Evolutionary conservation across 805 yeast genomes (phyloP), one percentile per base, ranked within the genome.

Genomic region (Wickerhamiella nectarea): DNA sequence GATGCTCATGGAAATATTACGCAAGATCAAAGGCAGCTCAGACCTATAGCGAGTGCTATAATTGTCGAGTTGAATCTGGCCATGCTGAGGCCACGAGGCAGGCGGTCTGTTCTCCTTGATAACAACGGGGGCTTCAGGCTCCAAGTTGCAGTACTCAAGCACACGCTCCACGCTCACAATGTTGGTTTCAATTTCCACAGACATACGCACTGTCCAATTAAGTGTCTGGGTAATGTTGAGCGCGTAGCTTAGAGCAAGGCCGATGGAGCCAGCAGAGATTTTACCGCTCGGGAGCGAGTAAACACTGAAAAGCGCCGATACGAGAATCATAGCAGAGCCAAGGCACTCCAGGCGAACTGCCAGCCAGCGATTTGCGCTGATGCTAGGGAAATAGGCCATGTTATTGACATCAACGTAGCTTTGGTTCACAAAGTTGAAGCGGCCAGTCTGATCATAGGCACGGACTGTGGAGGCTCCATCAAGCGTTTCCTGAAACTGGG

Each of bases 121-220:
- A 17, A 78, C 60, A 44, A 69, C 76, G 1, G 91, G 84, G 6
- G 97, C 97, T 66, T 91, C 98, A 14, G 87, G 69, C 31, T 66
- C 65, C 48, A 91, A 67, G n/a, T 65, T 60, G 34, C 94, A 74
- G 61, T 89, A 89, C 60, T 89, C 98, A 62, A 83, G 70, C 43
- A 89, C 78, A 65, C 98, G 78, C 67, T 89, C 98, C 36, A 93
- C 95, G 15, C 94, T 82, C 31, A 91, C 98, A 65, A 91, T 87
- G 62, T 86, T 89, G 10, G 96, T 86, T 63, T 91, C 98, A 37
- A 91, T 95, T 55, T 91, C 98, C 36, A 91, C 98, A 0, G 96
- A 84, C 97, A 87, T 89, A 65, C 99, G 75, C 24, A 91, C 97
- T 63, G 91, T 85, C 96, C 96, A 89, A 62, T 86, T 89, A 63